A percentile compares a stretch with the other conserved stretches of the same genome.
Evolutionary conservation across 148 eudicot species (phyloP).

Genomic region (Fagopyrum esculentum): DNA sequence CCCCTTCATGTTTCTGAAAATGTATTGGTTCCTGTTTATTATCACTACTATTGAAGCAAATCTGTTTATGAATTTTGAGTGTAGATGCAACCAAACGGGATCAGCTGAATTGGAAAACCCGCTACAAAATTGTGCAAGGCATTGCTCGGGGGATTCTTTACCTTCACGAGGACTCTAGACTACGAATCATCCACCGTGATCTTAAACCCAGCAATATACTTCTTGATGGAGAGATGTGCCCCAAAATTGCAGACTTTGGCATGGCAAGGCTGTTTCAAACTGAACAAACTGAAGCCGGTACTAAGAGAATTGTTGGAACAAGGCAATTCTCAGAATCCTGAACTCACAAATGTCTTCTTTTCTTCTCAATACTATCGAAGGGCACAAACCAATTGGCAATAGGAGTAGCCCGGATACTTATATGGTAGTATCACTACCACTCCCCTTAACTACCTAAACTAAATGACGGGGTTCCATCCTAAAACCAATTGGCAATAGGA

Average conservation of each 20-base stretch:
- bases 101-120: constrained; percentile 19
- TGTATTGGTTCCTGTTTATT: background rate
- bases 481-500: too few species aligned
- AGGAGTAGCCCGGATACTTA: too few species aligned
- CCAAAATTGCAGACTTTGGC: constrained; percentile 32
- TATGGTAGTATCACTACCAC: too few species aligned
- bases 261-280: constrained; percentile 25
- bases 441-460: too few species aligned
- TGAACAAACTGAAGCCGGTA: constrained; percentile 23
- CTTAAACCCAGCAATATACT: constrained; percentile 31
- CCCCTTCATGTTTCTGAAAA: background rate
- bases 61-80: background rate
- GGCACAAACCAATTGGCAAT: too few species aligned
- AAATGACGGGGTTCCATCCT: too few species aligned
- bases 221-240: constrained; percentile 25
- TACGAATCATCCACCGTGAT: background rate
- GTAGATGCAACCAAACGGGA: constrained; percentile 14
- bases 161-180: constrained; percentile 25
- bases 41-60: background rate
- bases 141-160: constrained; percentile 23
- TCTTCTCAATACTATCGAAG: background rate
- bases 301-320: constrained; percentile 24
- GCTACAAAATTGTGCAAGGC: constrained; percentile 25
- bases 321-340: constrained; percentile 21
- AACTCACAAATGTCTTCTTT: background rate